Conservation (phyloP, 202 grass and related monocot species). For the Dendrocalamus latiflorus region DNA sequence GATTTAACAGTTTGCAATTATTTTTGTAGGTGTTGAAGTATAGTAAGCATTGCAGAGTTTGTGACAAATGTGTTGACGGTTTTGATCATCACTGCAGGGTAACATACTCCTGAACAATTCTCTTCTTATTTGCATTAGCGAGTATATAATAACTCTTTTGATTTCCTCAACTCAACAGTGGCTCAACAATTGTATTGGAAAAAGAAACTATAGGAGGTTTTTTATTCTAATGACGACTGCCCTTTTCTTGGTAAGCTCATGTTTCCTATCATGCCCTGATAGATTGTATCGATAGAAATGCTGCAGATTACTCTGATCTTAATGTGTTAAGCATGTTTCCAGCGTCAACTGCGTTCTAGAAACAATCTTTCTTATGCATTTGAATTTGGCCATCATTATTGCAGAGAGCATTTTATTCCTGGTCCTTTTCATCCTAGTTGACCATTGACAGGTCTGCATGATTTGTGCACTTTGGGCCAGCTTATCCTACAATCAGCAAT, state of each 20-base stretch:
- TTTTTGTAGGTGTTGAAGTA: conserved; percentile 82
- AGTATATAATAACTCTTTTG: conserved; percentile 8
- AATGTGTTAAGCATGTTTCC: background rate
- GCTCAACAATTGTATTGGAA: conserved; percentile 99
- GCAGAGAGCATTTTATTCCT: conserved; percentile 63
- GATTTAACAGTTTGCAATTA: background rate
- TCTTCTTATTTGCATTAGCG: conserved; percentile 6
- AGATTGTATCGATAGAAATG: background rate
- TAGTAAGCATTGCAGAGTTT: conserved; percentile 98
- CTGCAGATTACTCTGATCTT: background rate
- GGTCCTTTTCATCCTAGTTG: conserved; percentile 99
- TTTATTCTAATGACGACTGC: conserved; percentile 87
- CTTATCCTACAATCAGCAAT: conserved; percentile 87
- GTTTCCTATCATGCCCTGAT: conserved; percentile 24
- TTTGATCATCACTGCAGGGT: conserved; percentile 99
- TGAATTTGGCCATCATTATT: conserved; percentile 15
- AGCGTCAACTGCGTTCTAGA: background rate
- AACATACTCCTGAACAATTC: conserved; percentile 13
- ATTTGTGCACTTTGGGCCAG: conserved; percentile 97
- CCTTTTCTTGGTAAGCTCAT: conserved; percentile 80
- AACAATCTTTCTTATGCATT: conserved; percentile 4
- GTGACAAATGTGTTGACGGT: conserved; percentile 97
- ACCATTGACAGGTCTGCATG: conserved; percentile 97
- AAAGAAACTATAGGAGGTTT: conserved; percentile 89
- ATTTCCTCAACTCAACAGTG: conserved; percentile 57